A percentile compares a stretch with the other conserved stretches of the same genome.
phyloP scores from a whole-genome alignment of 805 yeast species.

The Cyberlindnera nakhonratchasimensis region DNA sequence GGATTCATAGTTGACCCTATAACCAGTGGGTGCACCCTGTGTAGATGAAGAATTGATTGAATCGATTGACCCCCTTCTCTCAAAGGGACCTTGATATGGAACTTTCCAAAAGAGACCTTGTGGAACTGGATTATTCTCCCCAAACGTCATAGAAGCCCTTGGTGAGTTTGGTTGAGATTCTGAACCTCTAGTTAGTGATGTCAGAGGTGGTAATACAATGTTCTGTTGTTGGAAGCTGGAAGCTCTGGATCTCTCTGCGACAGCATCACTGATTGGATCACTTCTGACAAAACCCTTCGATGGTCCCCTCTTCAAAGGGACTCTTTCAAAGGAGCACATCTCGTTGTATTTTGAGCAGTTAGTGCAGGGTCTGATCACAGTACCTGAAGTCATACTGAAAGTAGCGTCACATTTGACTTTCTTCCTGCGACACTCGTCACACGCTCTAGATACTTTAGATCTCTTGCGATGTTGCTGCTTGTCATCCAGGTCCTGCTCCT shows the following conservation, averaged over 20 bases:
- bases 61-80: constrained; percentile 28
- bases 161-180: constrained; percentile 12
- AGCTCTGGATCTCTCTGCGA: constrained; percentile 15
- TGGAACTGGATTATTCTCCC: constrained; percentile 12
- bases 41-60: constrained; percentile 22
- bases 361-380: constrained; percentile 52
- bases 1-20: constrained; percentile 20
- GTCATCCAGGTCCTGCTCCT: constrained; percentile 3
- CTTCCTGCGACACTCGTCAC: constrained; percentile 75
- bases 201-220: constrained; percentile 21
- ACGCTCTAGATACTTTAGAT: constrained; percentile 74
- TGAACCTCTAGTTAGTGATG: constrained; percentile 13
- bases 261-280: constrained; percentile 14
- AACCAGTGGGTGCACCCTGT: constrained; percentile 10
- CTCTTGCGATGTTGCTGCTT: constrained; percentile 43
- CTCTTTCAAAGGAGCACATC: constrained; percentile 61
- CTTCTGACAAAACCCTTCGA: constrained; percentile 56
- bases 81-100: constrained; percentile 28
- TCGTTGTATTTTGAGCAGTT: constrained; percentile 61
- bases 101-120: constrained; percentile 30
- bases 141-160: constrained; percentile 2
- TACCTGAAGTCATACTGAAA: constrained; percentile 40
- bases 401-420: constrained; percentile 70
- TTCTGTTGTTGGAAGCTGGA: constrained; percentile 17
- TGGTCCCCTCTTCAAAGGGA: constrained; percentile 78